Base-by-base conservation (phyloP, 129 eudicot species). In the Flaveria bidentis region DNA sequence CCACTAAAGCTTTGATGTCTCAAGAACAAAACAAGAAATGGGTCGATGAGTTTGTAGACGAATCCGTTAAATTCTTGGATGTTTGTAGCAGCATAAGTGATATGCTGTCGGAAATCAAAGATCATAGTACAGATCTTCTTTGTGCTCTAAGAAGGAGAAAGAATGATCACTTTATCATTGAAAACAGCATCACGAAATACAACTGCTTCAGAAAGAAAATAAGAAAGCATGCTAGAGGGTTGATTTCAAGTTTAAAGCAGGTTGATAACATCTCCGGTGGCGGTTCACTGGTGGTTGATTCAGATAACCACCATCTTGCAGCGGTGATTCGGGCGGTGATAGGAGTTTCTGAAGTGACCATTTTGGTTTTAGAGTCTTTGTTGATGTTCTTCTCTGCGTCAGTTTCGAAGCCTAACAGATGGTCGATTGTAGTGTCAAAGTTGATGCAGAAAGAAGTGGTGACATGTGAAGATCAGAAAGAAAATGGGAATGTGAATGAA, bases 121-220 rank as follows among this genome's bases (percentile, higher is more conserved):
- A 84, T 78, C 84, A 79, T 14, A 80, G 80, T 3, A 84, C 75
- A 67, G 83, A 83, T 57, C 85, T 88, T 50, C 82, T 80, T 64
- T 86, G 84, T 28, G 83, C 86, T 7, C 18, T 88, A 17, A 58
- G 85, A 18, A 73, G 92, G 49, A 86, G 82, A 79, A 86, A 82
- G 4, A 74, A 64, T 22, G 73, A 73, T 57, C 6, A 42, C 1
- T 51, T 66, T 39, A 80, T 62, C 55, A 60, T 82, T 76, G 78
- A 85, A 16, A 60, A 22, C n/a, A 83, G 85, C 28, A 70, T 90
- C 13, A 50, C 23, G 11, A 42, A 76, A 6, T 91, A 86, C 60
- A 62, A 66, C 26, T 58, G 81, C 52, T 76, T 76, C 16, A 80
- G 90, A 71, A 88, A 88, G 87, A 86, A 83, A 73, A 44, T 76